These are phyloP conservation scores for Circinella minor DNA, from an alignment of 371 early-diverging fungal genomes.

Conservation along the genomic window DNA sequence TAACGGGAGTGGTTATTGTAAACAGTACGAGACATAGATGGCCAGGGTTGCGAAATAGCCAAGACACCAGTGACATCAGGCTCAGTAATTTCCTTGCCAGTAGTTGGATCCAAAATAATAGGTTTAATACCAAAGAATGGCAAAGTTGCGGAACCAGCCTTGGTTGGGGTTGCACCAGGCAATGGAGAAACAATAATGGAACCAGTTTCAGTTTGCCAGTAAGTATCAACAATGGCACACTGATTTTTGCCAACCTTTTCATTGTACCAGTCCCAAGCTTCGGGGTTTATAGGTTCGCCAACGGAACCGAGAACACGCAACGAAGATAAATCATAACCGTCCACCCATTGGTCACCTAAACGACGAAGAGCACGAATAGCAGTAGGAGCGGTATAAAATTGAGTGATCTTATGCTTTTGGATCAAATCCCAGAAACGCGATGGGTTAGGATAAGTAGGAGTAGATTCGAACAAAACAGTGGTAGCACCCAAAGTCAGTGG, in stretches of 20 bases:
- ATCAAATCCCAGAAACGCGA: conserved; percentile 86
- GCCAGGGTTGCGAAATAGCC: conserved; percentile 88
- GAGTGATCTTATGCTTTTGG: conserved; percentile 92
- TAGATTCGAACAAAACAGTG: conserved; percentile 93
- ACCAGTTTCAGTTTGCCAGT: conserved; percentile 98
- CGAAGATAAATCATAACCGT: conserved; percentile 75
- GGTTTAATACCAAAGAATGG: conserved; percentile 98
- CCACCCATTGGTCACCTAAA: conserved; percentile 83
- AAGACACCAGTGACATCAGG: conserved; percentile 89
- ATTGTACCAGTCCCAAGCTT: conserved; percentile 98
- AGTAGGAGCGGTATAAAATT: conserved; percentile 99
- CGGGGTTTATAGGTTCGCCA: conserved; percentile 99
- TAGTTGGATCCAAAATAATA: conserved; percentile 80
- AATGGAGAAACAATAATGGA: conserved; percentile 92
- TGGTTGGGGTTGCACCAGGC: conserved; percentile 86
- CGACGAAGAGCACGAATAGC: conserved; percentile 94
- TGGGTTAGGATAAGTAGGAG: conserved; percentile 86
- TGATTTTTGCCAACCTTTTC: conserved; percentile 87
- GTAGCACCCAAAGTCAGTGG: conserved; percentile 91
- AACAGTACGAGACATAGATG: conserved; percentile 93
- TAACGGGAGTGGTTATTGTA: conserved; percentile 90
- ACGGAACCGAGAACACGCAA: conserved; percentile 95
- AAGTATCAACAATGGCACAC: conserved; percentile 97
- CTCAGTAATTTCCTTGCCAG: conserved; percentile 78
- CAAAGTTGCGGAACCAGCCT: conserved; percentile 95